Conservation (phyloP, 2,329 filamentous ascomycete species). For the Monilinia aucupariae region DNA sequence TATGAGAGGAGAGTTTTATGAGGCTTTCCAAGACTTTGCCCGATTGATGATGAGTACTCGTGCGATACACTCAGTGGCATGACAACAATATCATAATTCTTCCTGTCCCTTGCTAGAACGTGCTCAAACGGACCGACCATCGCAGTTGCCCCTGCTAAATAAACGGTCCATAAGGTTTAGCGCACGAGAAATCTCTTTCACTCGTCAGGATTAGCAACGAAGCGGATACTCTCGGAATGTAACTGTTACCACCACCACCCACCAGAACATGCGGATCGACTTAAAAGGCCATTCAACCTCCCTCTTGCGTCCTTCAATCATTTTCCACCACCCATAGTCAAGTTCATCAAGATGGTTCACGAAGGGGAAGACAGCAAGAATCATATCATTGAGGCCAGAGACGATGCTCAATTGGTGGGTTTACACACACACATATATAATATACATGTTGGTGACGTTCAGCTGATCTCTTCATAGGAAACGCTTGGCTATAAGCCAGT, state of each 20-base stretch:
- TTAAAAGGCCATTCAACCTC: not conserved
- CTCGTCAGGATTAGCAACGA: not conserved
- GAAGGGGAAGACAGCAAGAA: conserved; percentile 10
- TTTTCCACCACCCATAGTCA: not conserved
- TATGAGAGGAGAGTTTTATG: too few species aligned
- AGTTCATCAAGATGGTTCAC: conserved; percentile 3
- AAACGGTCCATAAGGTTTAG: not conserved
- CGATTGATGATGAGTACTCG: too few species aligned
- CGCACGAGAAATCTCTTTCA: conserved; percentile 6
- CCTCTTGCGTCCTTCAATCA: not conserved
- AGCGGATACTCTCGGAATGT: not conserved
- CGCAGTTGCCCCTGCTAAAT: not conserved
- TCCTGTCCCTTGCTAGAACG: too few species aligned
- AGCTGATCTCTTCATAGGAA: conserved; percentile 35
- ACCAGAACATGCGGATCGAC: not conserved
- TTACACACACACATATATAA: not conserved
- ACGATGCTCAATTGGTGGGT: conserved; percentile 17
- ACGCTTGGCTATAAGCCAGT: conserved; percentile 52
- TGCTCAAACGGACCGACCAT: conserved; percentile 4
- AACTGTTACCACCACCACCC: not conserved
- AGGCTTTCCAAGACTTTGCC: too few species aligned
- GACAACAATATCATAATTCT: too few species aligned
- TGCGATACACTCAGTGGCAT: too few species aligned
- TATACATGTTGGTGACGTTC: not conserved
- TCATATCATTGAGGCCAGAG: conserved; percentile 11